phyloP scores from a whole-genome alignment of 2,329 filamentous ascomycete genomes.

The Chaetoscypha palmicola region DNA sequence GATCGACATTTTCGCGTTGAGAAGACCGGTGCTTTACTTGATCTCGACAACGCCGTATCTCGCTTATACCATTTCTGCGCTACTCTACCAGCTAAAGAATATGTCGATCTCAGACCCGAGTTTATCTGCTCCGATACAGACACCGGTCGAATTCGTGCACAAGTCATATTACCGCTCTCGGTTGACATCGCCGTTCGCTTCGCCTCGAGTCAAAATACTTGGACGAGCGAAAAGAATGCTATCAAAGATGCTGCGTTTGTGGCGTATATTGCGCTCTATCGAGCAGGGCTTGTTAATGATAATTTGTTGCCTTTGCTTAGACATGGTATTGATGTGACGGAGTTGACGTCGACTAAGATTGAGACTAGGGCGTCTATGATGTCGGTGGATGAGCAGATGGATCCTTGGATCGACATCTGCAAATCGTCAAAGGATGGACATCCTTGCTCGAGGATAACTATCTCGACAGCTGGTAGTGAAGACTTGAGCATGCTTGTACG shows the following conservation, averaged over 20 bases:
- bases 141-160: constrained; percentile 41
- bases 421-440: constrained; percentile 1
- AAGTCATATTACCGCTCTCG: constrained; percentile 63
- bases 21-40: constrained; percentile 55
- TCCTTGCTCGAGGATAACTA: too few relatives aligned
- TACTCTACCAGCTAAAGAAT: constrained; percentile 45
- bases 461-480: constrained; percentile 35
- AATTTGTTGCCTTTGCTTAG: constrained; percentile 59
- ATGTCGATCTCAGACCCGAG: constrained; percentile 58
- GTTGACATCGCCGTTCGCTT: constrained; percentile 56
- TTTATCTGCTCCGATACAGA: constrained; percentile 44
- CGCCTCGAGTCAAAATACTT: constrained; percentile 45
- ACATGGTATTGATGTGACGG: constrained; percentile 31
- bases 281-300: constrained; percentile 67
- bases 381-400: constrained; percentile 28
- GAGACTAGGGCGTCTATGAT: constrained; percentile 35
- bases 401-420: constrained; percentile 35
- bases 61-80: constrained; percentile 80
- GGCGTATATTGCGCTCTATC: constrained; percentile 64
- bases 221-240: constrained; percentile 57
- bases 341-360: constrained; percentile 49
- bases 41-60: constrained; percentile 63
- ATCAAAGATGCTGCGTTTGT: constrained; percentile 69
- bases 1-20: constrained; percentile 35
- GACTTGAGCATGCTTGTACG: constrained; percentile 13